Evolutionary conservation across 1,284 basidiomycete species (phyloP), one percentile per base, ranked within the genome.

Genomic region (Rugosomyces carneus): DNA sequence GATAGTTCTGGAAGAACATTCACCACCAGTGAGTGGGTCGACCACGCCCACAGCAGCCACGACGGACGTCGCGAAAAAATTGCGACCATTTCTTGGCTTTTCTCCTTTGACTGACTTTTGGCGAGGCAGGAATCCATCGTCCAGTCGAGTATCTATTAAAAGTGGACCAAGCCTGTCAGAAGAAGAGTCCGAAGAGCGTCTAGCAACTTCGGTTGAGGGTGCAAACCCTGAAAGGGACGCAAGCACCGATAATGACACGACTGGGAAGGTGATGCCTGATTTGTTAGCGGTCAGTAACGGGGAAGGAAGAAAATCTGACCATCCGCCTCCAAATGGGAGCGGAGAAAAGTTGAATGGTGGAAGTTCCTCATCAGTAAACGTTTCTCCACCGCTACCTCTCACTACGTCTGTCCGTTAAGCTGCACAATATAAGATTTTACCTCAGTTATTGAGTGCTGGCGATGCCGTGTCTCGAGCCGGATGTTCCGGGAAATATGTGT

Each of bases 21-120:
- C 72, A 0, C 72, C 76, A 19, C 65, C 73, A 6, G 62, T 65
- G 3, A 78, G 78, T 57, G 78, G 78, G 2, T 60, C 70, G 15
- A 73, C 70, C 1, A 82, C 81, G 11, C 80, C 80, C 5, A 78
- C 71, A 13, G 54, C 63, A 32, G 58, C 65, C 20, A 53, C 60
- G 10, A 59, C 57, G 27, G 68, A 68, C 27, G 60, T 66, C 0
- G 55, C 60, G 1, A 67, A 66, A 49, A 71, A 69, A 52, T 52
- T 59, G 24, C 63, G 66, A 38, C 60, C 63, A 18, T 70, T 74
- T 55, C 61, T 84, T 55, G 78, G 73, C 52, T 70, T 85, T 55
- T 72, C 77, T 46, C 80, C 80, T 13, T 69, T 85, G 29, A 69
- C 81, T 20, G 81, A 77, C 19, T 81, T 87, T 58, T 69, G 84